phyloP scores from a whole-genome alignment of 495 filamentous ascomycete species.

The Xylaria nigripes region DNA sequence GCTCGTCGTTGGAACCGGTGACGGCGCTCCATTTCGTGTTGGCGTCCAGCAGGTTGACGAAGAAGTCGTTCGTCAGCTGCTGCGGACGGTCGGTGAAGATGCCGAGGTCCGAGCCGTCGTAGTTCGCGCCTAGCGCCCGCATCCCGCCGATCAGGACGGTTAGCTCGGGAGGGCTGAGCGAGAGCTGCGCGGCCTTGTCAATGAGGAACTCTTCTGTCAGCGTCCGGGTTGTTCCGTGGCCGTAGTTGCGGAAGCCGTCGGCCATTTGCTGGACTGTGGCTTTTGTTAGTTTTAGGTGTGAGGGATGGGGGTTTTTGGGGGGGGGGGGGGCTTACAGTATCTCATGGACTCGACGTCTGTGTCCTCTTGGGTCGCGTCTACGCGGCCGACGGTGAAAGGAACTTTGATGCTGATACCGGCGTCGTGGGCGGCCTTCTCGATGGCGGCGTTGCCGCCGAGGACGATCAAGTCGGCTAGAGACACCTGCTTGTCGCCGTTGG shows the following conservation, averaged over 20 bases:
- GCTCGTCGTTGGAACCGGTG: conserved; percentile 31
- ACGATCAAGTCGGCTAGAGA: conserved; percentile 55
- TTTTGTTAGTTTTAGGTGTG: background rate
- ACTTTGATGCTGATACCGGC: conserved; percentile 22
- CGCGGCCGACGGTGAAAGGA: conserved; percentile 27
- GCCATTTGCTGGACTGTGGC: conserved; percentile 49
- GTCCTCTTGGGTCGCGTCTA: conserved; percentile 38
- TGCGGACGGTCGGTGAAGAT: conserved; percentile 56
- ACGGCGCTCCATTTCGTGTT: conserved; percentile 54
- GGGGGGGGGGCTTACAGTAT: conserved; percentile 10
- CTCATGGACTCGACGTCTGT: conserved; percentile 38
- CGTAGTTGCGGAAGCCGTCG: conserved; percentile 71
- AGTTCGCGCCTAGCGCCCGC: conserved; percentile 57
- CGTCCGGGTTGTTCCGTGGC: conserved; percentile 46
- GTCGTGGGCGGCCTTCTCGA: conserved; percentile 49
- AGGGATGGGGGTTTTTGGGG: too few relatives aligned
- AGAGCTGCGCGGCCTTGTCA: conserved; percentile 57
- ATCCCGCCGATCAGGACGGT: conserved; percentile 59
- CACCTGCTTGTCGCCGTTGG: conserved; percentile 44
- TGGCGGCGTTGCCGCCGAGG: conserved; percentile 50
- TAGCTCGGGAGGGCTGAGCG: conserved; percentile 56
- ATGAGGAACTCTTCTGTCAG: conserved; percentile 57
- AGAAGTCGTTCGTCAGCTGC: conserved; percentile 65
- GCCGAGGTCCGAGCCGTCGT: conserved; percentile 52
- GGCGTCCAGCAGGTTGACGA: conserved; percentile 62